Evolutionary conservation across 805 yeast species (phyloP).

Genomic region (Saturnispora ahearnii): DNA sequence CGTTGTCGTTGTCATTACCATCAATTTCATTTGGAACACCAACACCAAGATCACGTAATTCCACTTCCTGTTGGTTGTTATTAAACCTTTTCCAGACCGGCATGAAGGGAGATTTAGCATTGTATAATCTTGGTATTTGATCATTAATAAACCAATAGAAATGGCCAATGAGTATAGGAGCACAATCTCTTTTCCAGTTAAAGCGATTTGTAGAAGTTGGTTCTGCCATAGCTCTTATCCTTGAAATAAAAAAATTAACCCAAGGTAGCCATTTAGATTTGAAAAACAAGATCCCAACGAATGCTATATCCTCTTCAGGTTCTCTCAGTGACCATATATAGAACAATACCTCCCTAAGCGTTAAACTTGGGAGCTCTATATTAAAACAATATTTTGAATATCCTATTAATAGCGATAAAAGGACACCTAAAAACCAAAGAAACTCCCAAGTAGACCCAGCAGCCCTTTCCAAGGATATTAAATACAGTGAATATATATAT

Average conservation of each 20-base stretch:
- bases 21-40: not conserved
- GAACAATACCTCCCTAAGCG: slow-evolving; percentile 30
- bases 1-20: not conserved
- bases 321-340: slow-evolving; percentile 41
- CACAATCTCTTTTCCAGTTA: slow-evolving; percentile 18
- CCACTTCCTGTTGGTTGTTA: not conserved
- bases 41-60: not conserved
- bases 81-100: slow-evolving; percentile 28
- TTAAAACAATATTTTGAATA: slow-evolving; percentile 22
- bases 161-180: slow-evolving; percentile 38
- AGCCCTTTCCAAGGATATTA: slow-evolving; percentile 32
- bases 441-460: slow-evolving; percentile 28
- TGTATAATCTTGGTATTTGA: slow-evolving; percentile 31
- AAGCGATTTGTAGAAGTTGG: not conserved
- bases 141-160: slow-evolving; percentile 32
- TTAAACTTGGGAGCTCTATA: slow-evolving; percentile 31
- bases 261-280: slow-evolving; percentile 32
- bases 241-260: slow-evolving; percentile 23
- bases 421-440: slow-evolving; percentile 30
- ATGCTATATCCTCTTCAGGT: slow-evolving; percentile 31
- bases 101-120: slow-evolving; percentile 27
- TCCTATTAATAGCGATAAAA: slow-evolving; percentile 24
- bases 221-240: slow-evolving; percentile 2
- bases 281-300: slow-evolving; percentile 30
- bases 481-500: slow-evolving; percentile 31